A percentile compares a stretch with the other conserved stretches of the same genome.
Evolutionary conservation across 345 rosid species (phyloP).

Genomic region (Chamaenerion angustifolium): DNA sequence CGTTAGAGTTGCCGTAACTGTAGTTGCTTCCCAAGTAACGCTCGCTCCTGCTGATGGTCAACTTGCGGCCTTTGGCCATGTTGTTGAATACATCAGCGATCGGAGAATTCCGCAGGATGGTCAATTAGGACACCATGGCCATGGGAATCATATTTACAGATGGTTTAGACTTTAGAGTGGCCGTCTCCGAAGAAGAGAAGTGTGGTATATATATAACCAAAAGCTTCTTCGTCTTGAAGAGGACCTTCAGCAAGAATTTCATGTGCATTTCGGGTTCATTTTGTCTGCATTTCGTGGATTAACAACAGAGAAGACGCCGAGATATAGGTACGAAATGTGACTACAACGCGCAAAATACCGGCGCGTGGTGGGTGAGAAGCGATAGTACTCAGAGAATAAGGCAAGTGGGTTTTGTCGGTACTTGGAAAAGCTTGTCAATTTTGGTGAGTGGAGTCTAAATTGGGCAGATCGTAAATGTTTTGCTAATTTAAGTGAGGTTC

Average conservation of each 20-base stretch:
- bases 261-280: conserved; percentile 9
- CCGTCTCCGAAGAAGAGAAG: not conserved
- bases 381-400: too few species aligned
- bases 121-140: not conserved
- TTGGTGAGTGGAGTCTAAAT: too few species aligned
- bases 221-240: not conserved
- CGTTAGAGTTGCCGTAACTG: conserved; percentile 1
- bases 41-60: conserved; percentile 20
- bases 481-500: too few species aligned
- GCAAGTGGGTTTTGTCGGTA: too few species aligned
- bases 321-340: too few species aligned
- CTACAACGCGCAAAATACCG: too few species aligned
- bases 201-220: not conserved
- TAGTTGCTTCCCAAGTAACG: conserved; percentile 14
- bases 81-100: not conserved
- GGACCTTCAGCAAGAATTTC: conserved; percentile 2
- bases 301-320: conserved; percentile 3
- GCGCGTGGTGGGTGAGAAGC: too few species aligned
- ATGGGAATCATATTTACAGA: not conserved
- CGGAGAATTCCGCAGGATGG: not conserved
- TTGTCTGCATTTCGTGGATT: conserved; percentile 5
- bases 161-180: not conserved
- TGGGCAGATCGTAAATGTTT: too few species aligned
- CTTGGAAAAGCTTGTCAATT: too few species aligned
- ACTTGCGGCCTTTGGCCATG: conserved; percentile 21